phyloP scores from a whole-genome alignment of 2,329 filamentous ascomycete species.

The Cytospora piceae region DNA sequence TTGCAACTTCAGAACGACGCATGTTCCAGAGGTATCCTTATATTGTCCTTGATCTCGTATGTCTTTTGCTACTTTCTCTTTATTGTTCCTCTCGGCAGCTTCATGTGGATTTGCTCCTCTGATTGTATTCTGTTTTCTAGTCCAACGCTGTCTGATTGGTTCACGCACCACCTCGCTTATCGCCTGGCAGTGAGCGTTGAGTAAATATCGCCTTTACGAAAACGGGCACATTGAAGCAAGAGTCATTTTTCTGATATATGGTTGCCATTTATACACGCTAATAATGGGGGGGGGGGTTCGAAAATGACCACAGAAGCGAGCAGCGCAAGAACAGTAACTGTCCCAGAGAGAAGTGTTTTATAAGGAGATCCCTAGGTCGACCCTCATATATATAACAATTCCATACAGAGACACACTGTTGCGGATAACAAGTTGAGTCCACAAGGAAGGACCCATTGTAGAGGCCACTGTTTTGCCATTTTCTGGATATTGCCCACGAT shows the following conservation, averaged over 20 bases:
- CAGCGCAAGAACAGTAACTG: neutral
- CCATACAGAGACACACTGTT: neutral
- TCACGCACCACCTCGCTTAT: neutral
- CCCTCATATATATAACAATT: neutral
- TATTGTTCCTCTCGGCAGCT: neutral
- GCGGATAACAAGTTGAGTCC: neutral
- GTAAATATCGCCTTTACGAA: neutral
- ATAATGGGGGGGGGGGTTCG: neutral
- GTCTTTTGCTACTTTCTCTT: neutral
- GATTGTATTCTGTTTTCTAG: no score
- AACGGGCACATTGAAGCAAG: no score
- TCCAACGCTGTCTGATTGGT: neutral
- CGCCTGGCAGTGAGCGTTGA: neutral
- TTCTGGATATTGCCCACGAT: neutral
- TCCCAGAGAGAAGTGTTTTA: neutral
- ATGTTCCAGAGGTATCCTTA: neutral
- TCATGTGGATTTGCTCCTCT: neutral
- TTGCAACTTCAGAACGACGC: neutral
- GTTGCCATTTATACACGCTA: neutral
- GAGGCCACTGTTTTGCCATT: neutral
- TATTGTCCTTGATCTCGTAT: neutral
- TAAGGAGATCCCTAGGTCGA: neutral
- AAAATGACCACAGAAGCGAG: neutral
- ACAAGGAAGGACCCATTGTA: conserved; percentile 6
- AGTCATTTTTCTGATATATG: neutral